Conservation (phyloP, 331 rosid species). For the Saraca asoca region DNA sequence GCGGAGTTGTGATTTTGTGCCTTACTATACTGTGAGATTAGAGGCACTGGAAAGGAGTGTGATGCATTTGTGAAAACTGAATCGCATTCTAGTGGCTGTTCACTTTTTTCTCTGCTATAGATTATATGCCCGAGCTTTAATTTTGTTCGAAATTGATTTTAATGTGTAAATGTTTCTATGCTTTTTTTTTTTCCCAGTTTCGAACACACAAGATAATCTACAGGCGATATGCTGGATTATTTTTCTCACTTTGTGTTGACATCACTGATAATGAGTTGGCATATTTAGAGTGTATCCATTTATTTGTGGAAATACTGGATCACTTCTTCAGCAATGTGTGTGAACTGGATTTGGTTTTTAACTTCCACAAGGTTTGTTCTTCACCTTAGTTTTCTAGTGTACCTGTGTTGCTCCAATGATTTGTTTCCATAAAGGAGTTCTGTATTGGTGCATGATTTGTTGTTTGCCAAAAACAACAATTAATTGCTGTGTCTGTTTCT, state of each 20-base stretch:
- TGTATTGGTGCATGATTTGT: background rate
- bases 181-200: slow-evolving; percentile 57
- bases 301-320: slow-evolving; percentile 94
- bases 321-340: slow-evolving; percentile 99
- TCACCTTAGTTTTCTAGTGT: slow-evolving; percentile 2
- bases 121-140: background rate
- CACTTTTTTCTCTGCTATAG: background rate
- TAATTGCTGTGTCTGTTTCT: background rate
- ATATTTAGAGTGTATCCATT: slow-evolving; percentile 92
- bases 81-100: no score
- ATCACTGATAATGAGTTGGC: slow-evolving; percentile 97
- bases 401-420: background rate
- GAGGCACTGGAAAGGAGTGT: no score
- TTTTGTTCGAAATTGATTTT: slow-evolving; percentile 5
- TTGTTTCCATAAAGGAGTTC: background rate
- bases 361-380: slow-evolving; percentile 90
- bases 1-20: background rate
- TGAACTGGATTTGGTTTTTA: slow-evolving; percentile 92
- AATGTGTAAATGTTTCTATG: background rate
- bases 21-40: background rate
- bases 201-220: slow-evolving; percentile 95
- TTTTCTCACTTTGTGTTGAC: slow-evolving; percentile 97
- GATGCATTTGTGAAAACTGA: no score
- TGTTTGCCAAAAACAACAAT: background rate
- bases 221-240: slow-evolving; percentile 93